Percentiles rank a stretch among this genome's conserved stretches.
Evolutionary conservation across 2,329 filamentous ascomycete genomes (phyloP).

Genomic region (Fusarium bactridioides): DNA sequence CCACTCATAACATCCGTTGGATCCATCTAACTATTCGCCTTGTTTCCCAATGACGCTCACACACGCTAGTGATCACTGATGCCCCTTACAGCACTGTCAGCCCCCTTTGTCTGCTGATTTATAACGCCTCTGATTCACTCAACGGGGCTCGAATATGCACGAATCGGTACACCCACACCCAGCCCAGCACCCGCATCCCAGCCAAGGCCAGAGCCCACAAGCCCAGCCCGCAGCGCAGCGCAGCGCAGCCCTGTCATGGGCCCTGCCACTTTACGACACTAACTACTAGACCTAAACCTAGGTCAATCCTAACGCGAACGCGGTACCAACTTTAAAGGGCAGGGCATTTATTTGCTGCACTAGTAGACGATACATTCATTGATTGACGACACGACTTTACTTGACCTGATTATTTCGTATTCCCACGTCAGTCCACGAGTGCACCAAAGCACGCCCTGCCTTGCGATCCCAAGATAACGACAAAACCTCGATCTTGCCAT

Average conservation of each 20-base stretch:
- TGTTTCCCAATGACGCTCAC: constrained; percentile 14
- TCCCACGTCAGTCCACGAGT: constrained; percentile 17
- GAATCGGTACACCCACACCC: constrained; percentile 23
- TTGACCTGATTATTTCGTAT: constrained; percentile 17
- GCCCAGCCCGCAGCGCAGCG: constrained; percentile 1
- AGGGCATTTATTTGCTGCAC: constrained; percentile 39
- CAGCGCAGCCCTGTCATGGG: constrained; percentile 31
- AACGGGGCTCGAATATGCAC: constrained; percentile 34
- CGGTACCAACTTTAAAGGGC: constrained; percentile 43
- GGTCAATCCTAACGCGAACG: constrained; percentile 43
- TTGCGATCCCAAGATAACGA: not conserved
- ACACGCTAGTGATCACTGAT: constrained; percentile 6
- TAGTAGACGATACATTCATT: constrained; percentile 30
- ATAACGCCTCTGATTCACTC: constrained; percentile 14
- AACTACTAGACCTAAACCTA: not conserved
- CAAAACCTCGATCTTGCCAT: not conserved
- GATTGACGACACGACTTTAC: constrained; percentile 38
- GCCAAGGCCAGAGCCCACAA: not conserved
- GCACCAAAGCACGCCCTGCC: not conserved
- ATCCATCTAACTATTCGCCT: constrained; percentile 9
- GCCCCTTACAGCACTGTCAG: constrained; percentile 34
- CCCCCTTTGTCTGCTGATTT: constrained; percentile 16
- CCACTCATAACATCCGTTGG: not conserved
- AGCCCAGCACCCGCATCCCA: constrained; percentile 10
- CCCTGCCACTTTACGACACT: constrained; percentile 43